Evolutionary conservation across 2,329 filamentous ascomycete species (phyloP).

Genomic region (Curvularia sp.): DNA sequence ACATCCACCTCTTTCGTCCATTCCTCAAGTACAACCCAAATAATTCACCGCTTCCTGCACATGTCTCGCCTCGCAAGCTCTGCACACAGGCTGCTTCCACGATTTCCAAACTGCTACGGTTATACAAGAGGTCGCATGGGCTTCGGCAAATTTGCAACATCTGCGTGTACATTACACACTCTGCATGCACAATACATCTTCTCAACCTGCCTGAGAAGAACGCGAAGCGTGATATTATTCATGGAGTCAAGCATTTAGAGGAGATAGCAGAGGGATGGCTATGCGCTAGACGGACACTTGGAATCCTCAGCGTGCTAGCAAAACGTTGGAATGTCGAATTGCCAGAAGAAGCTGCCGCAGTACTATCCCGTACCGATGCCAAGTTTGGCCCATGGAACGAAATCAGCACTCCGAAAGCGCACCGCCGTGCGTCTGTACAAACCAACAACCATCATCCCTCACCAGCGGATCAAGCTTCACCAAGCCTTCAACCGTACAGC

Average conservation of each 20-base stretch:
- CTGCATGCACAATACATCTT: slow-evolving; percentile 91
- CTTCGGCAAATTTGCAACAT: slow-evolving; percentile 95
- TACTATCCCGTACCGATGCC: slow-evolving; percentile 78
- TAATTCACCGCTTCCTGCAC: slow-evolving; percentile 80
- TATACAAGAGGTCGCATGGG: slow-evolving; percentile 93
- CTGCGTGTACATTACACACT: slow-evolving; percentile 93
- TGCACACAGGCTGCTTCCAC: slow-evolving; percentile 88
- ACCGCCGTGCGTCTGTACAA: slow-evolving; percentile 26
- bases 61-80: slow-evolving; percentile 88
- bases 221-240: slow-evolving; percentile 84
- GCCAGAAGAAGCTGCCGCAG: slow-evolving; percentile 78
- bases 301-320: slow-evolving; percentile 82
- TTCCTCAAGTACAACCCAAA: slow-evolving; percentile 88
- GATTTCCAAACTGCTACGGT: slow-evolving; percentile 90
- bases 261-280: slow-evolving; percentile 97
- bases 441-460: slow-evolving; percentile 27
- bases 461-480: slow-evolving; percentile 32
- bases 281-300: slow-evolving; percentile 82
- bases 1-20: slow-evolving; percentile 93
- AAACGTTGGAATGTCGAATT: slow-evolving; percentile 90
- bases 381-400: slow-evolving; percentile 73
- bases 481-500: slow-evolving; percentile 41
- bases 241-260: slow-evolving; percentile 89
- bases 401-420: slow-evolving; percentile 36
- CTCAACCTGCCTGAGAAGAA: slow-evolving; percentile 93